A percentile compares a stretch with the other conserved stretches of the same genome.
phyloP scores from a whole-genome alignment of 1,284 basidiomycete species.

The Ganoderma sinense region DNA sequence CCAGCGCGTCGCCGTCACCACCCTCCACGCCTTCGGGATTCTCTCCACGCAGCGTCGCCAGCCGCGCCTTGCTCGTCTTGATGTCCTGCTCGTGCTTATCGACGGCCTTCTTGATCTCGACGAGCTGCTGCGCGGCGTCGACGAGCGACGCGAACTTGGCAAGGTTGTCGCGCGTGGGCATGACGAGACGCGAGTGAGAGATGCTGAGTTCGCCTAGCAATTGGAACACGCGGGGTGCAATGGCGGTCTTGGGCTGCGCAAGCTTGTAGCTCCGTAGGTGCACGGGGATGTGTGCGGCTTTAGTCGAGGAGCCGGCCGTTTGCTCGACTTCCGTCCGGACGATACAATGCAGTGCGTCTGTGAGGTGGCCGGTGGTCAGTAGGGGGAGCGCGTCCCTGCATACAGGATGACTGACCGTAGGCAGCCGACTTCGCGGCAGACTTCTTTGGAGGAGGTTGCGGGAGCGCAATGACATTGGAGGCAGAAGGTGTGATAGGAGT shows the following conservation, averaged over 20 bases:
- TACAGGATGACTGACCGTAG: conserved; percentile 50
- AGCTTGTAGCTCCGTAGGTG: conserved; percentile 87
- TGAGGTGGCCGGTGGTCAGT: conserved; percentile 23
- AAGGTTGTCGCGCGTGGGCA: conserved; percentile 88
- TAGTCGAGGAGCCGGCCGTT: conserved; percentile 63
- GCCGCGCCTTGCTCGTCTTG: conserved; percentile 68
- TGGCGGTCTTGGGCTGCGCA: conserved; percentile 75
- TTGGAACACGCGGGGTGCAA: conserved; percentile 78
- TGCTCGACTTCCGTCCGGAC: conserved; percentile 68
- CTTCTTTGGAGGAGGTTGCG: conserved; percentile 54
- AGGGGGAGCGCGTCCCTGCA: background rate
- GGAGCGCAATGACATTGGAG: conserved; percentile 49
- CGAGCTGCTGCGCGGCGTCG: conserved; percentile 72
- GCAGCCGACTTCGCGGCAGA: conserved; percentile 60
- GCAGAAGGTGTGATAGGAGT: conserved; percentile 59
- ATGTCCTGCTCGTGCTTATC: conserved; percentile 90
- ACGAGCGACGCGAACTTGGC: conserved; percentile 77
- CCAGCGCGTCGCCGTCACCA: conserved; percentile 39
- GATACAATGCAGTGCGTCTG: conserved; percentile 82
- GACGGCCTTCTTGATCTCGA: conserved; percentile 89
- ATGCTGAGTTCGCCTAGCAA: conserved; percentile 81
- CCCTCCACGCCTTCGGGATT: conserved; percentile 44
- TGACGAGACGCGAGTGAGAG: conserved; percentile 79
- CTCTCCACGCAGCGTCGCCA: conserved; percentile 57
- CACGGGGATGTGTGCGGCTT: conserved; percentile 79